Base-by-base conservation (phyloP, 2,329 filamentous ascomycete genomes). In the Incumbomyces delicatus region DNA sequence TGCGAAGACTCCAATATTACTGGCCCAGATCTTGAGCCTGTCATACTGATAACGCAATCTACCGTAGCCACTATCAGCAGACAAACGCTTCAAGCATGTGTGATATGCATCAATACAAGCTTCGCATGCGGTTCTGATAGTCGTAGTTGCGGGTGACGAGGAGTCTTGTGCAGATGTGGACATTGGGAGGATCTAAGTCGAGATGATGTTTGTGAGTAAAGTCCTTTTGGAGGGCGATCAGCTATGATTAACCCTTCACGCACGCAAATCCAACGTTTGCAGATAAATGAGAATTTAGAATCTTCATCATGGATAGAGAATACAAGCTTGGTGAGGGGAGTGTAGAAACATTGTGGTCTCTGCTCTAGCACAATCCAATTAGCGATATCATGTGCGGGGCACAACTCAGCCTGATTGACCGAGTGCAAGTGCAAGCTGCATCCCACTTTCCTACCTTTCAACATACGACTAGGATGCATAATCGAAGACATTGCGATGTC, bases 1-100 rank as follows among this genome's bases (percentile, higher is more conserved):
- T 16, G 36, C 36, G 17, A 18, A 38, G 12, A 38, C 36, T 20
- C 36, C 36, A 38, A 38, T 38, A 20, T 14, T 38, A 12, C 36
- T 20, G 11, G 36, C 36, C 36, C 36, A 38, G 36, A 38, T 38
- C 36, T 38, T 38, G n/a, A 38, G 17, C n/a, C 36, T 16, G 20
- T 38, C 36, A 38, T 16, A 20, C 17, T 38, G 14, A 20, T 13
- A 16, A 16, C 36, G 36, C 12, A 38, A 14, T 12, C 3, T 6
- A 8, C 14, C 20, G 36, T 18, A 38, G 16, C 16, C 5, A 17
- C 4, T 20, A 20, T 38, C 36, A 12, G 12, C 20, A 18, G 16
- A 16, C 12, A 38, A 38, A 20, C 12, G 20, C 18, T 14, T 16
- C 12, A 38, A 12, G 17, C 36, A 38, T 20, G 16, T 16, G 8